These are phyloP conservation scores for Hypoxylon sp. DNA, from an alignment of 2,329 filamentous ascomycete species.

Conservation along the genomic window DNA sequence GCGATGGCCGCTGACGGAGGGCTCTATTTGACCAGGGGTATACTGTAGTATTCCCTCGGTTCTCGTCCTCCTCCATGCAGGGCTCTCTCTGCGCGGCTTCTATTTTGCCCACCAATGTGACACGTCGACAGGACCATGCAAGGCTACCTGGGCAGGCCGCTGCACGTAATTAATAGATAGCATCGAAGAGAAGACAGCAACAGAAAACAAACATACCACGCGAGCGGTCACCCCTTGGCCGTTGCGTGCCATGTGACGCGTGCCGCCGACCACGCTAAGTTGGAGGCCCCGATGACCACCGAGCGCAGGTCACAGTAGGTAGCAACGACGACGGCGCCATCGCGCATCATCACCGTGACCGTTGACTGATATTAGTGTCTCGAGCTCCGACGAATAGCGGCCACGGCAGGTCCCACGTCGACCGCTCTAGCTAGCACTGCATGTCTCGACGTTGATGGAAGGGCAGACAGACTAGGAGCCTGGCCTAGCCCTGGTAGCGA, in stretches of 20 bases:
- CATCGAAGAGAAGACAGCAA: too few relatives aligned
- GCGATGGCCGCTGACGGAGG: constrained; percentile 27
- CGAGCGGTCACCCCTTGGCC: too few relatives aligned
- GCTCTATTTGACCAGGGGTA: background rate
- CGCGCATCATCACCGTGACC: background rate
- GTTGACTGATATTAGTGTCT: constrained; percentile 28
- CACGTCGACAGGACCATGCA: background rate
- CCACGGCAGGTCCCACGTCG: constrained; percentile 18
- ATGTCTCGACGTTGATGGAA: constrained; percentile 33
- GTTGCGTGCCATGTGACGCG: background rate
- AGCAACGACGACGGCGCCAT: background rate
- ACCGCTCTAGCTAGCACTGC: constrained; percentile 27
- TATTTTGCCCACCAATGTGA: background rate
- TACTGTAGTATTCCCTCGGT: constrained; percentile 12
- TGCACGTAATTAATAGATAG: constrained; percentile 19
- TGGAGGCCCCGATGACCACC: constrained; percentile 16
- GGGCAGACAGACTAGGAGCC: constrained; percentile 19
- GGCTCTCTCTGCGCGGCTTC: background rate
- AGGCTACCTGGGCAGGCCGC: background rate
- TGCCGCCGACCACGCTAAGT: constrained; percentile 11
- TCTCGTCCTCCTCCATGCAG: background rate
- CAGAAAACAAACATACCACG: constrained; percentile 5
- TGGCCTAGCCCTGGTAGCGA: too few relatives aligned
- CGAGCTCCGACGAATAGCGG: constrained; percentile 22
- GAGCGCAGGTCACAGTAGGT: too few relatives aligned